Evolutionary conservation across 768 basidiomycete genomes (phyloP), one percentile per base, ranked within the genome.

Genomic region (Kwoniella sp.): DNA sequence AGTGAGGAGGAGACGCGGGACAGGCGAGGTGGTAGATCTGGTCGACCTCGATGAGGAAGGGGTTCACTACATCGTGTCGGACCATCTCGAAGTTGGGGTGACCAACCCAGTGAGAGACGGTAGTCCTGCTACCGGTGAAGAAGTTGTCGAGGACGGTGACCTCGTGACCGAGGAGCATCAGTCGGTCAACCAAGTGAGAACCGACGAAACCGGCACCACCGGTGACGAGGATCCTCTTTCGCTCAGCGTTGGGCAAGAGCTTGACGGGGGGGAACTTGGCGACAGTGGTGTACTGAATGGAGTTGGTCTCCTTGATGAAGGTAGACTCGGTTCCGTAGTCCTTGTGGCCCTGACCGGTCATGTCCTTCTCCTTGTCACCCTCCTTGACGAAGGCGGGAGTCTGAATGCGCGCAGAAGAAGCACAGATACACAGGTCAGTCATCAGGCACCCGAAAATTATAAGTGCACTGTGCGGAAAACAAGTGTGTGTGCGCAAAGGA

Each of bases 131-230:
- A 17, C 96, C 96, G 25, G 94, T 97, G 83, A 99, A 99, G 80
- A 99, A 99, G 83, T 97, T 97, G 84, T 98, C 95, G 60, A 96
- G 82, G 68, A 97, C 95, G 60, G 92, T 93, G 71, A 95, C 92
- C 80, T 97, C 93, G 77, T 99, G 96, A 17, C 96, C 96, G 55
- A 98, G 86, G 67, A 97, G 85, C 92, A 99, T 94, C 67, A 98
- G 86, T 53, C 96, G 87, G 83, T 99, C 96, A 57, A 99, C 82
- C 52, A 99, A 87, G 82, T 99, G 96, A 30, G 92, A 95, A 17
- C 96, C 96, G 63, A 99, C 95, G 80, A 99, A 99, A n/a, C 96
- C 96, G 37, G 95, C 96, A 46, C 96, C 95, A 63, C 95, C 95
- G 22, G 95, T 98, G 71, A 97, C 89, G 44, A 99, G 86, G 71